Evolutionary conservation across 2,329 filamentous ascomycete genomes (phyloP).

Genomic region (Pseudocercospora macadamiae): DNA sequence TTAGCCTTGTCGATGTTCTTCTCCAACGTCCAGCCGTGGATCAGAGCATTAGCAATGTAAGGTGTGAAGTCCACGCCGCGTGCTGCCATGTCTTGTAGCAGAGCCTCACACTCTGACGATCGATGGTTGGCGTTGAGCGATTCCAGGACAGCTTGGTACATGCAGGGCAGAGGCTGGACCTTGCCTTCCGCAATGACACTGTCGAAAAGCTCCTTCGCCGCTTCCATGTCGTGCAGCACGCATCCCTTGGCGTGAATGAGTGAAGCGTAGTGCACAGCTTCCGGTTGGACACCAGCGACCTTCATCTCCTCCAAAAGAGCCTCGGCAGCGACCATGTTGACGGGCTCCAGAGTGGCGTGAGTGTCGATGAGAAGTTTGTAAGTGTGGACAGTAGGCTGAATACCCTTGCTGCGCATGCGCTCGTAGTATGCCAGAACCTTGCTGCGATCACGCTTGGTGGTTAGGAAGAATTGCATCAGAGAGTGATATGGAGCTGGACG

Average conservation of each 20-base stretch:
- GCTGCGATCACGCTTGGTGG: slow-evolving; percentile 90
- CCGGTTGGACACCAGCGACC: slow-evolving; percentile 71
- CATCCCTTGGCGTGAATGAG: slow-evolving; percentile 96
- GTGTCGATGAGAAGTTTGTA: slow-evolving; percentile 97
- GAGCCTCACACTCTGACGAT: slow-evolving; percentile 68
- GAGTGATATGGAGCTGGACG: slow-evolving; percentile 97
- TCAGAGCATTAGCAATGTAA: slow-evolving; percentile 97
- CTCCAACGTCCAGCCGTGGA: slow-evolving; percentile 91
- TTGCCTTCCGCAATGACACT: slow-evolving; percentile 69
- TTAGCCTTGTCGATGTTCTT: slow-evolving; percentile 79
- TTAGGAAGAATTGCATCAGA: slow-evolving; percentile 99
- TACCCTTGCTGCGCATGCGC: slow-evolving; percentile 85
- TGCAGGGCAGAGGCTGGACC: slow-evolving; percentile 75
- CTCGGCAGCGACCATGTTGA: slow-evolving; percentile 87
- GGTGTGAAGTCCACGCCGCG: slow-evolving; percentile 83
- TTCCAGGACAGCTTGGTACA: slow-evolving; percentile 97
- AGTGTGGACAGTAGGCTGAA: slow-evolving; percentile 90
- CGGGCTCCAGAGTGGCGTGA: slow-evolving; percentile 87
- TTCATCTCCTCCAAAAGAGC: slow-evolving; percentile 79
- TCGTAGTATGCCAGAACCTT: slow-evolving; percentile 96
- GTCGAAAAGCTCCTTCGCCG: slow-evolving; percentile 81
- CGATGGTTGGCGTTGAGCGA: slow-evolving; percentile 93
- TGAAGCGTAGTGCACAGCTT: slow-evolving; percentile 93
- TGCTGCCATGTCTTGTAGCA: slow-evolving; percentile 75
- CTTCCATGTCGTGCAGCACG: slow-evolving; percentile 86